Evolutionary conservation across 371 early-diverging fungal genomes (phyloP).

Genomic region (Capillidium rhysosporum): DNA sequence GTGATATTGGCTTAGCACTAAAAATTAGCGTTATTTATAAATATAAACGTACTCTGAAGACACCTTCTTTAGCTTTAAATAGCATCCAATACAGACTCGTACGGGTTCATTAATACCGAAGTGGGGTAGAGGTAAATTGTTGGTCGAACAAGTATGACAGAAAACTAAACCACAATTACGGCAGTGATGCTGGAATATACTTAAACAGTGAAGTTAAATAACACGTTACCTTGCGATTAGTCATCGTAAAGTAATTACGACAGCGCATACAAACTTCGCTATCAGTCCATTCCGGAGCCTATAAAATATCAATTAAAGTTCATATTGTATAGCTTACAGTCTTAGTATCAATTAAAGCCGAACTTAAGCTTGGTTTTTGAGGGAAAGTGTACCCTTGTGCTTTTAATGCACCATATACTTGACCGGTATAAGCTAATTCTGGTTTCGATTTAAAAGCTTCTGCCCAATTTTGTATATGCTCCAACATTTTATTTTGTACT

Average conservation of each 20-base stretch:
- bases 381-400: slow-evolving; percentile 34
- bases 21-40: not conserved
- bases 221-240: slow-evolving; percentile 55
- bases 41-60: not conserved
- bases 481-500: slow-evolving; percentile 41
- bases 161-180: slow-evolving; percentile 86
- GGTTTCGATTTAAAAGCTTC: slow-evolving; percentile 48
- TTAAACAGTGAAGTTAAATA: not conserved
- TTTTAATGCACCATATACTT: slow-evolving; percentile 52
- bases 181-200: slow-evolving; percentile 59
- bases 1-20: not conserved
- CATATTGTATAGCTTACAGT: slow-evolving; percentile 20
- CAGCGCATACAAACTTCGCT: slow-evolving; percentile 83
- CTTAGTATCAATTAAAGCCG: slow-evolving; percentile 42
- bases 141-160: slow-evolving; percentile 78
- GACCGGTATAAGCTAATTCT: slow-evolving; percentile 47
- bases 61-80: slow-evolving; percentile 17
- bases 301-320: not conserved
- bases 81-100: slow-evolving; percentile 85
- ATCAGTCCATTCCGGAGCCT: slow-evolving; percentile 94
- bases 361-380: slow-evolving; percentile 21
- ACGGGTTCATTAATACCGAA: slow-evolving; percentile 73
- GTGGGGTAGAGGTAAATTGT: slow-evolving; percentile 56
- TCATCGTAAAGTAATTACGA: slow-evolving; percentile 67
- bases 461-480: slow-evolving; percentile 74